Conservation (phyloP, 73 alveolate species). For the Durusdinium trenchii region DNA sequence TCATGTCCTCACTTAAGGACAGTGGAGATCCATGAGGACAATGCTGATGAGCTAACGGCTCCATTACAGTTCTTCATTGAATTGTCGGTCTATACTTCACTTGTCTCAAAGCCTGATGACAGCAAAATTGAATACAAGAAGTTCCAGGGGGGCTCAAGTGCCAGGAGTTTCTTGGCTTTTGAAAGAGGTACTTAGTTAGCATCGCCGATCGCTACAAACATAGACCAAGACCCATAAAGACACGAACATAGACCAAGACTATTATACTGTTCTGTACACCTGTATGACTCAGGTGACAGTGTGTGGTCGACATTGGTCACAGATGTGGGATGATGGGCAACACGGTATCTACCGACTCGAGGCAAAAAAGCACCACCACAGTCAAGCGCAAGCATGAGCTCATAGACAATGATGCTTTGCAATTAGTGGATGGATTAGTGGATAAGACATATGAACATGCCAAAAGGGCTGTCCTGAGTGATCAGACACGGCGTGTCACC, state of each 20-base stretch:
- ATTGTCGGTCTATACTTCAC: not conserved
- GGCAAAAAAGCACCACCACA: no score
- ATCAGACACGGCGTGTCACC: not conserved
- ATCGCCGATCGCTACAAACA: no score
- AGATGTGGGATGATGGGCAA: slow-evolving; percentile 68
- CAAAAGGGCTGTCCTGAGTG: not conserved
- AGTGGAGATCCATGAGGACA: not conserved
- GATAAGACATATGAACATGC: not conserved
- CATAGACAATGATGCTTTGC: not conserved
- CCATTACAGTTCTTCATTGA: not conserved
- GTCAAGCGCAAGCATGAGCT: not conserved
- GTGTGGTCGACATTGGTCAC: not conserved
- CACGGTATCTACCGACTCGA: not conserved
- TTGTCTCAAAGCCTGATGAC: not conserved
- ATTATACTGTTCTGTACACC: not conserved
- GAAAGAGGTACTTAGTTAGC: no score
- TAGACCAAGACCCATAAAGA: no score
- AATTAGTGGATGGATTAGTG: not conserved
- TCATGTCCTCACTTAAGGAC: not conserved
- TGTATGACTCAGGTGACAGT: not conserved
- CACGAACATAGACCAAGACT: no score
- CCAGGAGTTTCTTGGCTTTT: not conserved
- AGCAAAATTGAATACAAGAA: not conserved
- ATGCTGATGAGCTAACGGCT: not conserved
- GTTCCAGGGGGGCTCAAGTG: not conserved